Evolutionary conservation across 1,139 yeast genomes (phyloP).

Genomic region (Saccharomycopsis hybrid): DNA sequence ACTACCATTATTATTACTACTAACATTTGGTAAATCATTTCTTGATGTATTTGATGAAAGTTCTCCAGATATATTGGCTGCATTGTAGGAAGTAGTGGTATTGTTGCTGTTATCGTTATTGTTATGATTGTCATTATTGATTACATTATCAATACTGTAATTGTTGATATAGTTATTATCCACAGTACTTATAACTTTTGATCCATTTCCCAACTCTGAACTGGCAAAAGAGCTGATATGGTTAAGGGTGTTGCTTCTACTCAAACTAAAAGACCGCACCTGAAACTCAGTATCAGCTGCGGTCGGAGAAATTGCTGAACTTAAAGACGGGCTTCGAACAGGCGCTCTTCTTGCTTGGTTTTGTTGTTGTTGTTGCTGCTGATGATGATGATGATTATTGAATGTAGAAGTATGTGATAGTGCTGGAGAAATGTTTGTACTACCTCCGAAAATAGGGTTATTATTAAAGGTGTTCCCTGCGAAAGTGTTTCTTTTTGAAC

Average conservation of each 20-base stretch:
- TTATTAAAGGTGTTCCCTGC: too few species aligned
- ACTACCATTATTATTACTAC: not conserved
- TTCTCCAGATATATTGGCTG: too few species aligned
- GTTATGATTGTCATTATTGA: not conserved
- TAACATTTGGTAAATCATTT: too few species aligned
- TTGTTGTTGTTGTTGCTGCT: too few species aligned
- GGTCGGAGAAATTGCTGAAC: slow-evolving; percentile 10
- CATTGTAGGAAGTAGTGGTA: not conserved
- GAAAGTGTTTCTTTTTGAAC: not conserved
- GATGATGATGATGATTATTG: too few species aligned
- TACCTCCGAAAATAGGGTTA: too few species aligned
- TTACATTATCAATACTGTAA: not conserved
- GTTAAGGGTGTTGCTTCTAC: slow-evolving; percentile 11
- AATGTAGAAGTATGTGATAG: too few species aligned
- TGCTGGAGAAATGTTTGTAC: too few species aligned
- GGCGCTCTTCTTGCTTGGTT: too few species aligned
- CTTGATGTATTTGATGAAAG: not conserved
- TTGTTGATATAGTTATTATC: not conserved
- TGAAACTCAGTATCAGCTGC: slow-evolving; percentile 9
- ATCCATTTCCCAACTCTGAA: not conserved
- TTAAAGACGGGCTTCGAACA: too few species aligned
- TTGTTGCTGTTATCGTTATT: not conserved
- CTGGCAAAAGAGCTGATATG: slow-evolving; percentile 3
- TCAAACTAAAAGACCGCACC: slow-evolving; percentile 17
- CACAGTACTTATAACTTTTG: too few species aligned